Conservation (phyloP, 176 grass and related monocot genomes). For the Leersia perrieri region DNA sequence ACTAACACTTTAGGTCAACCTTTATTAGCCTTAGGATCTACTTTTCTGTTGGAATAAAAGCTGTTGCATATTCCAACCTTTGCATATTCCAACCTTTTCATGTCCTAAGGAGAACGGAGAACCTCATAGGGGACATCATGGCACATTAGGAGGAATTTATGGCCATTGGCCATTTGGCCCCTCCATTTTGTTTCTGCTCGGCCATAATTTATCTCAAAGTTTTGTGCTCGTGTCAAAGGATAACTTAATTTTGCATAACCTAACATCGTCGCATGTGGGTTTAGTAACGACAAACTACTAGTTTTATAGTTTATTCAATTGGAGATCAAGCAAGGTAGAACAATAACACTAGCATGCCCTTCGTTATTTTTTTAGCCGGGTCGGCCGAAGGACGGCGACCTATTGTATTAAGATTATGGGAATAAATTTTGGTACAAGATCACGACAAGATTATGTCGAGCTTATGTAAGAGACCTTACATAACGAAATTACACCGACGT, state of each 20-base stretch:
- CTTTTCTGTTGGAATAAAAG: slow-evolving; percentile 16
- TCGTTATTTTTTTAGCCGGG: no score
- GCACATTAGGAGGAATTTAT: slow-evolving; percentile 2
- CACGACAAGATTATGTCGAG: no score
- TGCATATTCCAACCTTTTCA: slow-evolving; percentile 16
- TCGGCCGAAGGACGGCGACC: no score
- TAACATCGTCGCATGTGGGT: neutral
- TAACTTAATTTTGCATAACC: neutral
- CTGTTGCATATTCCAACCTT: slow-evolving; percentile 1
- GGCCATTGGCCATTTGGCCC: neutral
- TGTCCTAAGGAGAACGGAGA: slow-evolving; percentile 24
- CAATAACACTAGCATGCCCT: neutral
- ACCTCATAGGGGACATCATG: slow-evolving; percentile 16
- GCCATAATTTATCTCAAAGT: neutral
- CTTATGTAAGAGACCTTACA: no score
- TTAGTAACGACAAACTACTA: neutral
- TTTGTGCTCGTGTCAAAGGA: neutral
- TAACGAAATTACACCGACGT: no score
- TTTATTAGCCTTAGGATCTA: slow-evolving; percentile 14
- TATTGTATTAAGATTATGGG: no score
- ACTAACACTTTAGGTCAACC: slow-evolving; percentile 1
- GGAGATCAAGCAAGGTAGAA: neutral
- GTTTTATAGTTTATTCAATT: neutral
- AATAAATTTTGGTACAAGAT: no score
- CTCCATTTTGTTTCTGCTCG: neutral